Conservation (phyloP, 1,284 basidiomycete species). For the Ceratobasidium sp. region DNA sequence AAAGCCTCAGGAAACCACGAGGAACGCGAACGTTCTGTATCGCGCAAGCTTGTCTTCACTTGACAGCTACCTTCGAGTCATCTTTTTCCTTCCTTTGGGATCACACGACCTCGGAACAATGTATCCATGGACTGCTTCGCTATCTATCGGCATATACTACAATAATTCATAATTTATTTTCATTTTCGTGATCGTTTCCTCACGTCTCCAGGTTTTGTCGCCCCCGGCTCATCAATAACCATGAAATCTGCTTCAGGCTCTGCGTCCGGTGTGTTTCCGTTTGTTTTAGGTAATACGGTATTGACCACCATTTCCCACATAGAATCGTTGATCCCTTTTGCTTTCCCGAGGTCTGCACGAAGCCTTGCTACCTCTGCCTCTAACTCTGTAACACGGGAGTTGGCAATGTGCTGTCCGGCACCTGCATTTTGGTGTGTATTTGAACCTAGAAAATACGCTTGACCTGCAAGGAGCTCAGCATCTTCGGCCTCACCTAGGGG, state of each 20-base stretch:
- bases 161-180: constrained; percentile 42
- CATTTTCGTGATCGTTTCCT: constrained; percentile 38
- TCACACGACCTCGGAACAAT: constrained; percentile 12
- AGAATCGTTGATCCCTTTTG: constrained; percentile 85
- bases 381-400: constrained; percentile 70
- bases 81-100: constrained; percentile 2
- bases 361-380: constrained; percentile 76
- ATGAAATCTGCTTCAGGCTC: constrained; percentile 23
- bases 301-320: constrained; percentile 88
- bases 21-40: constrained; percentile 61
- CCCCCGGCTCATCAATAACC: constrained; percentile 12
- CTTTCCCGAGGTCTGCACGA: constrained; percentile 77
- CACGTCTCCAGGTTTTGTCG: constrained; percentile 4
- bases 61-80: constrained; percentile 35
- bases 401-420: constrained; percentile 50
- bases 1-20: constrained; percentile 58
- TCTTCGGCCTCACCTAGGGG: background rate
- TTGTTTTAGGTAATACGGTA: constrained; percentile 42
- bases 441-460: constrained; percentile 52
- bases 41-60: constrained; percentile 65
- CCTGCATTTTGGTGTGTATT: constrained; percentile 53
- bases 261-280: background rate
- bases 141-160: background rate
- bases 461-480: constrained; percentile 44
- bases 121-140: constrained; percentile 2